Evolutionary conservation across 2,329 filamentous ascomycete species (phyloP).

Genomic region (Aspergillus sp.): DNA sequence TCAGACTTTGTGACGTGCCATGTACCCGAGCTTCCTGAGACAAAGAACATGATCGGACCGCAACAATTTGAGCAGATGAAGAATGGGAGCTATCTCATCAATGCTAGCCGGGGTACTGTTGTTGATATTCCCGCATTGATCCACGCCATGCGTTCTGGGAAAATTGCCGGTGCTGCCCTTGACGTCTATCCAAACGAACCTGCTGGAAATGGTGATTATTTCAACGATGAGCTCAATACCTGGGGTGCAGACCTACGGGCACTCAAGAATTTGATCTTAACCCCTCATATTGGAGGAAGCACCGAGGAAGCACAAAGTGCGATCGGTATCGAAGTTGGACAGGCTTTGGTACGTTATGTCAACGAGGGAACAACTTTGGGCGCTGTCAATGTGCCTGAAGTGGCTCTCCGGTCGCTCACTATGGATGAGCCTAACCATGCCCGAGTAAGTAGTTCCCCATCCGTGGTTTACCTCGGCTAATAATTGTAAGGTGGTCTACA

Average conservation of each 20-base stretch:
- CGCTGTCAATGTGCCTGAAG: constrained; percentile 95
- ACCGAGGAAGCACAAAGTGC: constrained; percentile 96
- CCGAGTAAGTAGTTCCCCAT: constrained; percentile 48
- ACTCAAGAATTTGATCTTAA: constrained; percentile 88
- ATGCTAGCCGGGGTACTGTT: constrained; percentile 87
- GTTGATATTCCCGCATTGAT: constrained; percentile 91
- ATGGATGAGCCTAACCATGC: constrained; percentile 84
- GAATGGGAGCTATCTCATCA: constrained; percentile 86
- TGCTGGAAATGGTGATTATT: constrained; percentile 89
- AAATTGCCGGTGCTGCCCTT: constrained; percentile 87
- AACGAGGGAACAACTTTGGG: constrained; percentile 89
- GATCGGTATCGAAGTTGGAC: constrained; percentile 87
- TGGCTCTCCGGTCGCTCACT: constrained; percentile 80
- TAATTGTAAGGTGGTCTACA: constrained; percentile 68
- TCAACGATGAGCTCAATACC: constrained; percentile 71
- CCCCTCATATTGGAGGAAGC: constrained; percentile 93
- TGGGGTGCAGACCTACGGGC: constrained; percentile 81
- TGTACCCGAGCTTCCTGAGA: constrained; percentile 89
- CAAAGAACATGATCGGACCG: constrained; percentile 81
- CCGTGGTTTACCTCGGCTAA: not conserved
- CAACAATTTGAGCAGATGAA: constrained; percentile 83
- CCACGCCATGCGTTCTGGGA: constrained; percentile 75
- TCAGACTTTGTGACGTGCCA: constrained; percentile 93
- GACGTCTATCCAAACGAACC: constrained; percentile 96
- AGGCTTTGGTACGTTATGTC: constrained; percentile 85